Percentiles rank a stretch among this genome's conserved stretches.
Conservation (phyloP, 2,329 filamentous ascomycete genomes). For the Phaeomoniella chlamydospora region DNA sequence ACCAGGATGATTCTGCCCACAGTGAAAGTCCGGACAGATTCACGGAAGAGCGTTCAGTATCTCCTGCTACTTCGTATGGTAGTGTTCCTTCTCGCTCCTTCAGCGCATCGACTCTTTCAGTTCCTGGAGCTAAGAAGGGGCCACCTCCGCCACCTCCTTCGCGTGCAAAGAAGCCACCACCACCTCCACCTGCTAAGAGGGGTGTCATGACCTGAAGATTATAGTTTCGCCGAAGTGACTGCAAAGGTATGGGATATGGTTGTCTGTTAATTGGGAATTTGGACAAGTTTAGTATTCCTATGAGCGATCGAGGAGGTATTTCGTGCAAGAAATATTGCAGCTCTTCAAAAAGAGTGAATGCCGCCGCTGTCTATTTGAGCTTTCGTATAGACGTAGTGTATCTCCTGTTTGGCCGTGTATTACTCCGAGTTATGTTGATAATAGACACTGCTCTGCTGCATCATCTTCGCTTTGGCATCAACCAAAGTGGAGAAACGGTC, state of each 20-base stretch:
- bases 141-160: constrained; percentile 49
- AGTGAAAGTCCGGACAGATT: constrained; percentile 32
- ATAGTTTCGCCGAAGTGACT: not conserved
- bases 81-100: constrained; percentile 31
- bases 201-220: constrained; percentile 9
- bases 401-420: too few species aligned
- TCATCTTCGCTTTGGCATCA: not conserved
- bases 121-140: constrained; percentile 29
- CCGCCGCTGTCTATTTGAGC: too few species aligned
- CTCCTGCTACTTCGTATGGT: constrained; percentile 38
- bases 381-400: too few species aligned
- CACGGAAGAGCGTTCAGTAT: constrained; percentile 34
- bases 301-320: not conserved
- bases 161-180: constrained; percentile 49
- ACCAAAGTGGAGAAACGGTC: not conserved
- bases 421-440: too few species aligned
- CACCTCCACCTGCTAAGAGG: constrained; percentile 50
- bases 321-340: not conserved
- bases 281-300: not conserved
- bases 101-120: constrained; percentile 3
- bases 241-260: not conserved
- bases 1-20: constrained; percentile 34
- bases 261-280: not conserved
- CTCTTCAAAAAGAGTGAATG: not conserved
- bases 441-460: not conserved